Percentiles rank a stretch among this genome's conserved stretches.
These are phyloP conservation scores for Pyrus betulifolia DNA, from an alignment of 306 rosid genomes.

Conservation along the genomic window DNA sequence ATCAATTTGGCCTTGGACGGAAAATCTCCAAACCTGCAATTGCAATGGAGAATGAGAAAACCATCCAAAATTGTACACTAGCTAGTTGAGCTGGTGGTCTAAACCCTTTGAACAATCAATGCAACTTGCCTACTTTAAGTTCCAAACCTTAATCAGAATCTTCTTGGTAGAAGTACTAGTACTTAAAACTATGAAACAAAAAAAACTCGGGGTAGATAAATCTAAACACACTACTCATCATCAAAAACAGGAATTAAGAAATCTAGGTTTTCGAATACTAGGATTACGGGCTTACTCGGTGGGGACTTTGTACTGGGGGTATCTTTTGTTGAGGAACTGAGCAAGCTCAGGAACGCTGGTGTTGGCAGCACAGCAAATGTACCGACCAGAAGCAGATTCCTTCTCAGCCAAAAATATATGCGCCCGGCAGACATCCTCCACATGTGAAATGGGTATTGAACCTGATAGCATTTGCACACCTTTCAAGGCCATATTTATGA, in stretches of 20 bases:
- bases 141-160: not conserved
- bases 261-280: not conserved
- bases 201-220: too few relatives aligned
- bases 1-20: slow-evolving; percentile 54
- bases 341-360: slow-evolving; percentile 72
- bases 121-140: not conserved
- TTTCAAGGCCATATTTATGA: slow-evolving; percentile 42
- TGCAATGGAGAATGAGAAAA: not conserved
- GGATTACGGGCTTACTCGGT: slow-evolving; percentile 49
- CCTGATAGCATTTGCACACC: slow-evolving; percentile 71
- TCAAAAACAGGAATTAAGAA: not conserved
- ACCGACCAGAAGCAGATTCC: slow-evolving; percentile 71
- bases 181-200: too few relatives aligned
- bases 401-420: slow-evolving; percentile 72
- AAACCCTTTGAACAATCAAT: not conserved
- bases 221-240: not conserved
- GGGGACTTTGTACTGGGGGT: slow-evolving; percentile 50
- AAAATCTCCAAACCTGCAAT: slow-evolving; percentile 52
- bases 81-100: not conserved
- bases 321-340: slow-evolving; percentile 51
- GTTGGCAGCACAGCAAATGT: slow-evolving; percentile 52
- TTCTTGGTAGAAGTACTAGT: not conserved
- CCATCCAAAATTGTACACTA: not conserved
- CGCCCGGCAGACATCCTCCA: slow-evolving; percentile 68
- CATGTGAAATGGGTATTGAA: slow-evolving; percentile 60